Base-by-base conservation (phyloP, 2,329 filamentous ascomycete genomes). In the Colletotrichum sp. region DNA sequence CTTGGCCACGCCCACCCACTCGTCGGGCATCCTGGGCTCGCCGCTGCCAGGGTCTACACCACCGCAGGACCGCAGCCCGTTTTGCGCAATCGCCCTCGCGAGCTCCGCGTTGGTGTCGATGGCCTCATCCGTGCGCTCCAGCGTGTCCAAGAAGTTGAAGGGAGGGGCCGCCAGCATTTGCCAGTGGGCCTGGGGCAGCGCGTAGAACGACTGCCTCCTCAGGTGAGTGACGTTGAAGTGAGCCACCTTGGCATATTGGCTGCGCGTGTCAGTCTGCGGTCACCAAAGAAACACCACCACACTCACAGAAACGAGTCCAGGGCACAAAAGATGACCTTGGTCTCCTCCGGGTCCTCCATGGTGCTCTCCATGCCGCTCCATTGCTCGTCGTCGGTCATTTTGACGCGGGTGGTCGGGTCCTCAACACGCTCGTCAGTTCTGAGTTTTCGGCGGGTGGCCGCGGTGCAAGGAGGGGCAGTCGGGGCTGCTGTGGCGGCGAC, bases 201-300 rank as follows among this genome's bases (percentile, higher is more conserved):
- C 95, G 84, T 99, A 99, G 85, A 99, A 98, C 16, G 95, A 94
- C 84, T 97, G 96, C 32, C 98, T 93, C 26, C 97, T 94, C 21
- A 96, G 90, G 84, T 99, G 96, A 6, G 96, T 99, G 78, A 95
- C 94, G 84, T 98, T 98, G 86, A 94, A 94, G 84, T 99, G 96
- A 7, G 96, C 94, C 28, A 93, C 91, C 80, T 93, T 94, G 78
- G 95, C 93, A 84, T 98, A 98, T 85, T 96, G 95, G 71, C 95
- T 98, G 79, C 69, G 18, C 5, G 30, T 64, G 44, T 57, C 26
- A 57, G 49, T 68, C n/a, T n/a, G 13, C 44, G 39, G n/a, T 69
- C 36, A 39, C 60, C 16, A 9, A 32, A 62, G 6, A 15, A 24
- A 30, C 30, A 57, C 52, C 78, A 63, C 77, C 63, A 49, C 49